Percentiles rank a stretch among this genome's conserved stretches.
These are phyloP conservation scores for Neurospora terricola DNA, from an alignment of 495 filamentous ascomycete species.

Conservation along the genomic window DNA sequence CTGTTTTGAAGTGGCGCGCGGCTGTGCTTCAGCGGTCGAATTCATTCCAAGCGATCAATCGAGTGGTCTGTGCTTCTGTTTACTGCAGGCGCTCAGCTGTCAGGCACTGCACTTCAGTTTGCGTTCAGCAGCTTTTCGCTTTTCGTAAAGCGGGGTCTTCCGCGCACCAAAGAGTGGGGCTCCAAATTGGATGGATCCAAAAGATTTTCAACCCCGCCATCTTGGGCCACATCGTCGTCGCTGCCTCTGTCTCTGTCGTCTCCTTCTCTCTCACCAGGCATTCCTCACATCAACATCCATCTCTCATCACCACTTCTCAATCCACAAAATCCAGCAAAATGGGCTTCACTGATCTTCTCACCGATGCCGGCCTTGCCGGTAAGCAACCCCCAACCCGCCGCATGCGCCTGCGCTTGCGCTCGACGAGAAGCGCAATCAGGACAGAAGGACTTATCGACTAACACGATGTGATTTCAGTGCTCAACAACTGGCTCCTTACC, in stretches of 20 bases:
- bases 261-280: slow-evolving; percentile 3
- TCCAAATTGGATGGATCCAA: slow-evolving; percentile 1
- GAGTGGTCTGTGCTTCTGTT: background rate
- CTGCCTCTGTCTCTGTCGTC: slow-evolving; percentile 2
- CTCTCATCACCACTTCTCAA: background rate
- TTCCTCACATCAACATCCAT: background rate
- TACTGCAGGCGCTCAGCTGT: background rate
- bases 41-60: background rate
- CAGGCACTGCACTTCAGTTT: background rate
- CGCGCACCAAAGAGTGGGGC: background rate
- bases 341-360: slow-evolving; percentile 91
- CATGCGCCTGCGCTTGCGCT: background rate
- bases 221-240: slow-evolving; percentile 3
- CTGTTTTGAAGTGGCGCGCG: background rate
- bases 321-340: slow-evolving; percentile 37
- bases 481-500: slow-evolving; percentile 83
- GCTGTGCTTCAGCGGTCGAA: background rate
- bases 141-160: background rate
- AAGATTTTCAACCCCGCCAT: slow-evolving; percentile 18
- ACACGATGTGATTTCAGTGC: slow-evolving; percentile 46
- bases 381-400: slow-evolving; percentile 26
- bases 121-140: background rate
- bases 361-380: slow-evolving; percentile 80
- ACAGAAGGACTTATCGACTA: background rate
- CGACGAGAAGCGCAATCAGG: background rate